A percentile compares a stretch with the other conserved stretches of the same genome.
These are phyloP conservation scores for Fusarium sp. DNA, from an alignment of 2,329 filamentous ascomycete species.

Conservation along the genomic window DNA sequence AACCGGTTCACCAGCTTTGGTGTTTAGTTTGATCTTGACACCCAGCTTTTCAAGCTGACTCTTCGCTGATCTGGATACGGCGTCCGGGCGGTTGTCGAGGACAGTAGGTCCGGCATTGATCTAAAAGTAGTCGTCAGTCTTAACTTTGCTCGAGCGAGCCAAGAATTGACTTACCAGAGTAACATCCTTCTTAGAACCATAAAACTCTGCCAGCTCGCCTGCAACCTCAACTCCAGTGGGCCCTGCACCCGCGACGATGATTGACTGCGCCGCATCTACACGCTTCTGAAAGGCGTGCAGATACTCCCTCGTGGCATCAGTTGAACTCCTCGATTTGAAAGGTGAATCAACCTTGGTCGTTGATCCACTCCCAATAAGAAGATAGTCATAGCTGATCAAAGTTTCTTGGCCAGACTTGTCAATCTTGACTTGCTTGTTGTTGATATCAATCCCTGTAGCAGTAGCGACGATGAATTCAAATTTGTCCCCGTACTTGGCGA, in stretches of 20 bases:
- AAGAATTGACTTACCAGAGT: not conserved
- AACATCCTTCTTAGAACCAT: not conserved
- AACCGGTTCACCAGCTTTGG: not conserved
- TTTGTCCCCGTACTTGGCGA: not conserved
- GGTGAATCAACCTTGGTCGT: not conserved
- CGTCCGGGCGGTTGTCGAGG: not conserved
- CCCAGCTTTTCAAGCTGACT: not conserved
- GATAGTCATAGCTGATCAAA: not conserved
- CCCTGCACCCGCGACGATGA: not conserved
- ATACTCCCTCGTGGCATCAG: not conserved
- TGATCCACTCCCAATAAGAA: not conserved
- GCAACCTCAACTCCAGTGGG: conserved; percentile 5
- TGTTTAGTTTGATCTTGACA: not conserved
- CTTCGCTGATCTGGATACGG: not conserved
- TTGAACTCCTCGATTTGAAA: not conserved
- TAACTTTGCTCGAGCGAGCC: accelerated
- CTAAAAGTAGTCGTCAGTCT: not conserved
- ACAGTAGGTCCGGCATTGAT: not conserved
- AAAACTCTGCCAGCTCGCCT: not conserved
- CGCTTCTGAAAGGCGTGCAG: not conserved
- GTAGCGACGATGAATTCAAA: conserved; percentile 6
- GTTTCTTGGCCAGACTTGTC: not conserved
- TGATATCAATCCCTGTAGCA: not conserved
- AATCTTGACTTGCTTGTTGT: not conserved
- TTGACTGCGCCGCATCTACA: not conserved